These are phyloP conservation scores for Scortechinia acanthostroma DNA, from an alignment of 2,329 filamentous ascomycete genomes.

Conservation along the genomic window DNA sequence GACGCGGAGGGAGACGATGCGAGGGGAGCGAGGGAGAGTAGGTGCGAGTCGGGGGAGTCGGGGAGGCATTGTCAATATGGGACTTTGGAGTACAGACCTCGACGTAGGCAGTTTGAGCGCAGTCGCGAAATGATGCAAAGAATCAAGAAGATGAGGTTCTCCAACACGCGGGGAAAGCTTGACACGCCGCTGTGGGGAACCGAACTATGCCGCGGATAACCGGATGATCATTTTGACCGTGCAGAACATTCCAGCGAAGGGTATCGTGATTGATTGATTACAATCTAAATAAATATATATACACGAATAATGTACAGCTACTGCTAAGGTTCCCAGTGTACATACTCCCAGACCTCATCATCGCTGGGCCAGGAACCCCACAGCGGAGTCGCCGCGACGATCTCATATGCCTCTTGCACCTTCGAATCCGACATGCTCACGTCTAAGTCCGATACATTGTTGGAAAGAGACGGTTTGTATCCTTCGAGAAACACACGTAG, in stretches of 20 bases:
- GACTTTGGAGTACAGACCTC: too few relatives aligned
- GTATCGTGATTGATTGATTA: too few relatives aligned
- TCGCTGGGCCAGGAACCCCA: not conserved
- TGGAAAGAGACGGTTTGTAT: not conserved
- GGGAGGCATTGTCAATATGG: not conserved
- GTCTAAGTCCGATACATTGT: too few relatives aligned
- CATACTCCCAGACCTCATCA: not conserved
- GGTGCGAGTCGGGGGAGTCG: not conserved
- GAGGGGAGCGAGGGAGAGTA: not conserved
- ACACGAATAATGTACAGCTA: not conserved
- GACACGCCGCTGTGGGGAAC: too few relatives aligned
- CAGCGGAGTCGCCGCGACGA: not conserved
- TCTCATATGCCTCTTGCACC: not conserved
- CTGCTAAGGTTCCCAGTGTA: not conserved
- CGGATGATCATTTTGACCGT: too few relatives aligned
- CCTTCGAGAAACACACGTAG: conserved; percentile 27
- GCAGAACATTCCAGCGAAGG: too few relatives aligned
- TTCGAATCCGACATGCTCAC: not conserved
- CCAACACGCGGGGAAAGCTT: too few relatives aligned
- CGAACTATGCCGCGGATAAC: too few relatives aligned
- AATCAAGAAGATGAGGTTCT: too few relatives aligned
- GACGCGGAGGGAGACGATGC: not conserved
- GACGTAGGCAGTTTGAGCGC: too few relatives aligned
- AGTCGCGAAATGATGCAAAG: too few relatives aligned
- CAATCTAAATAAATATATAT: not conserved